These are phyloP conservation scores for Metschnikowia bowlesiae DNA, from an alignment of 805 yeast species.

Conservation along the genomic window DNA sequence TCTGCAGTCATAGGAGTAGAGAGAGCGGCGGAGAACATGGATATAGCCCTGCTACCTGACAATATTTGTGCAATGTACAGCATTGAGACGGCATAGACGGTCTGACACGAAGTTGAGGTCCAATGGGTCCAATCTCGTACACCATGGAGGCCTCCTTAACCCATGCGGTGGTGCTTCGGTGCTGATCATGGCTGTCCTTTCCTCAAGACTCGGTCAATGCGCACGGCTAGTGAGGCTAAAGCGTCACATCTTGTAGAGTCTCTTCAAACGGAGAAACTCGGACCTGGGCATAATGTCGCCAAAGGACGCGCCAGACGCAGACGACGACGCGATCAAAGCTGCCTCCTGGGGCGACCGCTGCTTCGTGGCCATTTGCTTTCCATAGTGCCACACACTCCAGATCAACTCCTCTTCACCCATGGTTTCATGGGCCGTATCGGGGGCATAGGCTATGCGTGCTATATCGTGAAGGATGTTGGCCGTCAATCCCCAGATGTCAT, in stretches of 20 bases:
- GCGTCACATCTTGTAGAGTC: constrained; percentile 30
- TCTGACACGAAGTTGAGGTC: too few species aligned
- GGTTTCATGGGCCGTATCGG: constrained; percentile 10
- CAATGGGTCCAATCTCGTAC: too few species aligned
- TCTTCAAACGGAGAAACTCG: constrained; percentile 40
- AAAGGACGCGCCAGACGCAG: constrained; percentile 23
- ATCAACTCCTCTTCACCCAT: constrained; percentile 67
- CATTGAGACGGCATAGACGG: too few species aligned
- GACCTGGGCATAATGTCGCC: constrained; percentile 41
- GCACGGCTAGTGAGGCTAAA: too few species aligned
- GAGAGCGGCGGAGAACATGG: too few species aligned
- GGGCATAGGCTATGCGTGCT: constrained; percentile 47
- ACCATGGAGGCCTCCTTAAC: too few species aligned
- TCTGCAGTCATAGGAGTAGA: too few species aligned
- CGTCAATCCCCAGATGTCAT: constrained; percentile 80
- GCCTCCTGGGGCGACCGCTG: constrained; percentile 52
- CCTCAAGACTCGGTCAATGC: too few species aligned
- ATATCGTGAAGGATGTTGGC: constrained; percentile 75
- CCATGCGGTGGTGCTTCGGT: too few species aligned
- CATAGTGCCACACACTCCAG: constrained; percentile 48
- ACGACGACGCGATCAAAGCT: constrained; percentile 37
- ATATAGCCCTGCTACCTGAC: too few species aligned
- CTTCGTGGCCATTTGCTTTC: constrained; percentile 48
- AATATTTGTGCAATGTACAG: too few species aligned
- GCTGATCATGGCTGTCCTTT: too few species aligned